Evolutionary conservation across 371 early-diverging fungal species (phyloP).

Genomic region (Mucor mucedo): DNA sequence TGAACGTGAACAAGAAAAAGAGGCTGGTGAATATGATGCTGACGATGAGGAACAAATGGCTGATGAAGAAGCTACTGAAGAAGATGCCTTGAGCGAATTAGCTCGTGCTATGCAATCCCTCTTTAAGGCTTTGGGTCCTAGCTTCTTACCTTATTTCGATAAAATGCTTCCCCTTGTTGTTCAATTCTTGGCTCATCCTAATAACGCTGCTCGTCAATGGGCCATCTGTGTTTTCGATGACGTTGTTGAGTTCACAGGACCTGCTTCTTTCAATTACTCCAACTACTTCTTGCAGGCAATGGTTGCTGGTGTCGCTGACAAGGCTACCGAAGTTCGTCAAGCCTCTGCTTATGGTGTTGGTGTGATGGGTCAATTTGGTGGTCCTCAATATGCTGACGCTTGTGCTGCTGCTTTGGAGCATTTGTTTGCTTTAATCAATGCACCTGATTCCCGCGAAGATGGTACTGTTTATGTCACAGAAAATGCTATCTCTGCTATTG

Average conservation of each 20-base stretch:
- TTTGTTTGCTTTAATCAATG: conserved; percentile 69
- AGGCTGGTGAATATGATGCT: conserved; percentile 82
- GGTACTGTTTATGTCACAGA: conserved; percentile 86
- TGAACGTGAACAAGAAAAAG: conserved; percentile 73
- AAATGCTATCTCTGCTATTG: conserved; percentile 88
- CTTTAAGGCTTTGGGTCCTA: conserved; percentile 72
- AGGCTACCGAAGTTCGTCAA: conserved; percentile 82
- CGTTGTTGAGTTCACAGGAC: conserved; percentile 87
- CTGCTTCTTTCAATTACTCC: conserved; percentile 74
- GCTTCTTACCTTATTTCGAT: conserved; percentile 82
- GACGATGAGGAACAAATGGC: conserved; percentile 86
- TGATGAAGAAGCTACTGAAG: conserved; percentile 86
- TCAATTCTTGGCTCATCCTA: conserved; percentile 66
- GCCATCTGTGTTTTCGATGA: conserved; percentile 91
- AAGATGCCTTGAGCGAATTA: conserved; percentile 78
- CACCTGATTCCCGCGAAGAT: conserved; percentile 67
- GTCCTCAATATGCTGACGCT: conserved; percentile 72
- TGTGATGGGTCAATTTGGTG: conserved; percentile 85
- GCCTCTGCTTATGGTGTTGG: conserved; percentile 94
- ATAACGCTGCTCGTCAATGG: conserved; percentile 84
- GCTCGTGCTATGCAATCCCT: conserved; percentile 77
- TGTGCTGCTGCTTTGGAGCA: conserved; percentile 66
- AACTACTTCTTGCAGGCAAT: conserved; percentile 74
- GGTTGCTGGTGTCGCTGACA: conserved; percentile 67
- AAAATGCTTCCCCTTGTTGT: conserved; percentile 70